Conservation (phyloP, 2,329 filamentous ascomycete species). For the Catunica adiposa region DNA sequence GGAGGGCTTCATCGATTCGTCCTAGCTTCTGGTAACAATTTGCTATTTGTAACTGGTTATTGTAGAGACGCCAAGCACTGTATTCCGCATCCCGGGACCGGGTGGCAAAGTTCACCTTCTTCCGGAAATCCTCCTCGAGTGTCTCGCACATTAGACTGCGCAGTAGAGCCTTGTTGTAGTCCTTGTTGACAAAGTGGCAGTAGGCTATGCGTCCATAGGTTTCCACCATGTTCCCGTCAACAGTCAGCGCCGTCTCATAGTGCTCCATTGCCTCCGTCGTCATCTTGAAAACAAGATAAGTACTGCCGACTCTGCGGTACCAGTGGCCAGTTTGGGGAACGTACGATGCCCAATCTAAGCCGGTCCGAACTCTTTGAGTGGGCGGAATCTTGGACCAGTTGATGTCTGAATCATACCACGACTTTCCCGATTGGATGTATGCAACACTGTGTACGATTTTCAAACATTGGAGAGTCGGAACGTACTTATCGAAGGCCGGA, state of each 20-base stretch:
- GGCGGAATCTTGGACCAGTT: conserved; percentile 24
- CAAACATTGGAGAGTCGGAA: conserved; percentile 27
- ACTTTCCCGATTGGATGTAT: conserved; percentile 24
- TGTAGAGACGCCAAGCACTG: conserved; percentile 26
- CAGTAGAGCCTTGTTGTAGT: conserved; percentile 23
- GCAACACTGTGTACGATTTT: conserved; percentile 28
- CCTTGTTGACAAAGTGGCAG: conserved; percentile 23
- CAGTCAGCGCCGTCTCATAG: conserved; percentile 23
- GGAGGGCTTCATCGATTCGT: conserved; percentile 21
- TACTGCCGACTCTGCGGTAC: conserved; percentile 26
- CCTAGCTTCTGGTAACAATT: conserved; percentile 22
- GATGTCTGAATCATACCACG: conserved; percentile 22
- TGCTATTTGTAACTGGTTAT: conserved; percentile 25
- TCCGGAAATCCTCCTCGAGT: conserved; percentile 13
- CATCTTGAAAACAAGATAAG: conserved; percentile 24
- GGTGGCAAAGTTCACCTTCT: conserved; percentile 15
- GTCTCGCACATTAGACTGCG: conserved; percentile 24
- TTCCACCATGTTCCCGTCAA: conserved; percentile 25
- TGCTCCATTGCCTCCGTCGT: conserved; percentile 22
- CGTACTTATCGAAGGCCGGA: conserved; percentile 21
- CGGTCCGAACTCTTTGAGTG: conserved; percentile 22
- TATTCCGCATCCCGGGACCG: conserved; percentile 17
- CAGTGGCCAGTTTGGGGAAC: conserved; percentile 23
- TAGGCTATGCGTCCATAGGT: conserved; percentile 26
- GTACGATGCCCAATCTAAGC: conserved; percentile 22